Evolutionary conservation across 2,329 filamentous ascomycete species (phyloP), one percentile per base, ranked within the genome.

Genomic region (Fusarium sp.): DNA sequence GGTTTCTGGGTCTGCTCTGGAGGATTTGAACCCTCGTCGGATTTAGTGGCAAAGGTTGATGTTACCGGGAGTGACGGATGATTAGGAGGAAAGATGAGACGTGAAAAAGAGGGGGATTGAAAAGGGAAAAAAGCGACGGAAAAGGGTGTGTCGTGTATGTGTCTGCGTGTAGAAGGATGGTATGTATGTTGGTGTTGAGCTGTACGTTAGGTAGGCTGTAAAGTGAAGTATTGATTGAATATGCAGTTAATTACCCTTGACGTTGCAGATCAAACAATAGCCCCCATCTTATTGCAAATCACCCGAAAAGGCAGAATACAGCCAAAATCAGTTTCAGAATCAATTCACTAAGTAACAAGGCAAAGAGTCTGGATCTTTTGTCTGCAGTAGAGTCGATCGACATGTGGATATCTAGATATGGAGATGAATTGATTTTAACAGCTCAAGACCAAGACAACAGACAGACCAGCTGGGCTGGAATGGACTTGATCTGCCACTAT

Each of bases 1-100:
- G 57, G 13, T 26, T 27, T 18, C 32, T 23, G 18, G 17, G 26
- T 11, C 15, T 23, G 33, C 6, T 32, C 30, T n/a, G 38, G 23
- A 57, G 58, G 58, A 60, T 60, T 41, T 37, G 40, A 18, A 60
- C 26, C 52, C 58, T 46, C 53, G 52, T 45, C 50, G 45, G 33
- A 26, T 58, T 17, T 38, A 41, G 41, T 58, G 58, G 41, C 58
- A 10, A 59, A 59, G 38, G 40, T 12, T 40, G 14, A 26, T 40
- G 33, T 17, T 40, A 15, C 33, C 26, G 41, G 53, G 27, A 38
- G 32, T 44, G 33, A n/a, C 50, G 52, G 41, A 58, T 58, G 33
- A 40, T 33, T 35, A n/a, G 23, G 23, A 37, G 6, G 33, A 14
- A 12, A 50, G 11, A 35, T 14, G 32, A 49, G 11, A 20, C 13